phyloP scores from a whole-genome alignment of 225 moss, liverwort and hornwort genomes.

The Climacium dendroides region DNA sequence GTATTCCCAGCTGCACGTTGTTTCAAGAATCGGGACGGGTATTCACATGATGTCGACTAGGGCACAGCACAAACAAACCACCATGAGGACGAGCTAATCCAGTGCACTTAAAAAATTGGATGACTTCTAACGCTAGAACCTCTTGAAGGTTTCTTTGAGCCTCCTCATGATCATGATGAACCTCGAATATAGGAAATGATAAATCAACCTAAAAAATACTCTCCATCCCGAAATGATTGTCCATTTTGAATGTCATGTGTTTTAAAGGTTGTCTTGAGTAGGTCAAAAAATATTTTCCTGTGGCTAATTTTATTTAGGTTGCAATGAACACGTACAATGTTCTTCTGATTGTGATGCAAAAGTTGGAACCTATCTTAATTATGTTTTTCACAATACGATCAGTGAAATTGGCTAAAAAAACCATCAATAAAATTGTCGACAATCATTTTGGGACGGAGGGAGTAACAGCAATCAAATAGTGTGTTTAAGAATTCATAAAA shows the following conservation, averaged over 20 bases:
- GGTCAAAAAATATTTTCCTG: too few relatives aligned
- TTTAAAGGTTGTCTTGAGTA: too few relatives aligned
- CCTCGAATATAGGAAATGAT: background rate
- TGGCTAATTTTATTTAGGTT: too few relatives aligned
- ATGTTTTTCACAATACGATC: too few relatives aligned
- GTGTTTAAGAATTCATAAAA: background rate
- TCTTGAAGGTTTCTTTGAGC: background rate
- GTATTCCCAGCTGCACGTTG: background rate
- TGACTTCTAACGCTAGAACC: background rate
- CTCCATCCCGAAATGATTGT: too few relatives aligned
- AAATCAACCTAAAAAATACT: background rate
- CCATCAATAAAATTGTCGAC: too few relatives aligned
- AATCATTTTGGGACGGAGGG: too few relatives aligned
- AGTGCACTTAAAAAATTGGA: background rate
- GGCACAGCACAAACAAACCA: background rate
- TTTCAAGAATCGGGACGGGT: background rate
- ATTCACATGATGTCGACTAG: background rate
- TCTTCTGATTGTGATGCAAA: too few relatives aligned
- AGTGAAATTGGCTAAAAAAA: too few relatives aligned
- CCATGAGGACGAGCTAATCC: background rate
- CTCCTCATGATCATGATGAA: background rate
- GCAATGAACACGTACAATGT: too few relatives aligned
- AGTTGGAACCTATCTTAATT: too few relatives aligned
- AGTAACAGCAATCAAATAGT: background rate
- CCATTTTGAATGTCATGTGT: too few relatives aligned